Evolutionary conservation across 169 alveolate species (phyloP).

Genomic region (Cryptosporidium sp.): DNA sequence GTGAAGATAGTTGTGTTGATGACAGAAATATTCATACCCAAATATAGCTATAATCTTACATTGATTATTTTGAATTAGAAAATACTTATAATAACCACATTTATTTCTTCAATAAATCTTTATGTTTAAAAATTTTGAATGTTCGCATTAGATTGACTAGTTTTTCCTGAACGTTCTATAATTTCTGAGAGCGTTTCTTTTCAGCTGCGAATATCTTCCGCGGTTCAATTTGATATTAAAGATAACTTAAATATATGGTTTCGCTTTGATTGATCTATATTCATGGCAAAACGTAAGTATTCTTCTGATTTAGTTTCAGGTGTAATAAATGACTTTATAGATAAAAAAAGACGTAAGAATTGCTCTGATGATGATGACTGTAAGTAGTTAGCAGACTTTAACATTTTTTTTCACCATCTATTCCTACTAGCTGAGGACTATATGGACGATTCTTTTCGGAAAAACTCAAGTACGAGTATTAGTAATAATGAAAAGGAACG

Average conservation of each 20-base stretch:
- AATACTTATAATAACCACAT: not conserved
- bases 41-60: not conserved
- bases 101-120: not conserved
- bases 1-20: constrained; percentile 40
- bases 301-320: not conserved
- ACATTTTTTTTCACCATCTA: not conserved
- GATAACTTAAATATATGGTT: not conserved
- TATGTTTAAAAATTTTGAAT: not conserved
- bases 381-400: constrained; percentile 11
- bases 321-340: not conserved
- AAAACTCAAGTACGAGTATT: not conserved
- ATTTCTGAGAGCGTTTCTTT: not conserved
- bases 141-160: too few species aligned
- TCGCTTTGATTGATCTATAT: not conserved
- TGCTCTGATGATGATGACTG: constrained; percentile 70
- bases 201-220: not conserved
- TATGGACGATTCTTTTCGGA: constrained; percentile 33
- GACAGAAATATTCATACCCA: not conserved
- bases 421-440: constrained; percentile 41
- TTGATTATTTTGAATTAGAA: not conserved
- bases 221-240: not conserved
- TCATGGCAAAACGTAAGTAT: constrained; percentile 15
- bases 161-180: too few species aligned
- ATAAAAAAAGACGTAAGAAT: constrained; percentile 41
- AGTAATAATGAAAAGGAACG: constrained; percentile 17